Evolutionary conservation across 2,329 filamentous ascomycete species (phyloP).

Genomic region (Fusarium sp.): DNA sequence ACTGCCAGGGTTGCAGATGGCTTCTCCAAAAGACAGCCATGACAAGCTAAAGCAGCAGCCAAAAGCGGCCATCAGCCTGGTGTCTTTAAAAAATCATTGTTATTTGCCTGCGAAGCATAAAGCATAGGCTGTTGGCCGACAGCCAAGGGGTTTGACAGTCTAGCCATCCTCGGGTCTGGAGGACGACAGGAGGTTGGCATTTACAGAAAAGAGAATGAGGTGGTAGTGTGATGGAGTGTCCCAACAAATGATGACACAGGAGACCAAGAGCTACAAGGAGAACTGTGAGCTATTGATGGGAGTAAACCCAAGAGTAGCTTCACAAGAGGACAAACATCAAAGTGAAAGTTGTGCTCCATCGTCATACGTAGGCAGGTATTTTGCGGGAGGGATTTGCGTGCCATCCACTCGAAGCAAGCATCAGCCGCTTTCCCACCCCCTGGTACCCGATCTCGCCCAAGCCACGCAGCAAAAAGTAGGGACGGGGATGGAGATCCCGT

Average conservation of each 20-base stretch:
- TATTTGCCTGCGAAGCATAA: conserved; percentile 1
- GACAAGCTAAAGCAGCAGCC: conserved; percentile 17
- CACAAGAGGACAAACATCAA: conserved; percentile 4
- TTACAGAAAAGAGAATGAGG: neutral
- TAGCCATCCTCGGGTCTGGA: conserved; percentile 23
- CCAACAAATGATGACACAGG: conserved; percentile 1
- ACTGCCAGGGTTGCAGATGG: conserved; percentile 28
- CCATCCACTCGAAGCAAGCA: conserved; percentile 27
- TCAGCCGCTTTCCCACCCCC: conserved; percentile 33
- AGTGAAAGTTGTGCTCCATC: neutral
- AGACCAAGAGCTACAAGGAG: conserved; percentile 19
- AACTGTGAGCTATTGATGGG: neutral
- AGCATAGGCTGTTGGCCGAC: neutral
- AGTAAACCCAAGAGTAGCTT: neutral
- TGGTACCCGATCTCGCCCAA: conserved; percentile 42
- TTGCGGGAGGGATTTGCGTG: conserved; percentile 37
- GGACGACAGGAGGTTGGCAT: neutral
- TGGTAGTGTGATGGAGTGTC: conserved; percentile 14
- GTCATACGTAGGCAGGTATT: conserved; percentile 1
- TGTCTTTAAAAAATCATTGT: conserved; percentile 6
- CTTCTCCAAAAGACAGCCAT: conserved; percentile 27
- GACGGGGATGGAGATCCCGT: conserved; percentile 41
- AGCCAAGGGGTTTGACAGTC: conserved; percentile 24
- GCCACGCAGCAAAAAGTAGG: conserved; percentile 39
- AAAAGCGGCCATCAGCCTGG: conserved; percentile 28